phyloP scores from a whole-genome alignment of 225 moss, liverwort and hornwort genomes.

The Polytrichum formosum region DNA sequence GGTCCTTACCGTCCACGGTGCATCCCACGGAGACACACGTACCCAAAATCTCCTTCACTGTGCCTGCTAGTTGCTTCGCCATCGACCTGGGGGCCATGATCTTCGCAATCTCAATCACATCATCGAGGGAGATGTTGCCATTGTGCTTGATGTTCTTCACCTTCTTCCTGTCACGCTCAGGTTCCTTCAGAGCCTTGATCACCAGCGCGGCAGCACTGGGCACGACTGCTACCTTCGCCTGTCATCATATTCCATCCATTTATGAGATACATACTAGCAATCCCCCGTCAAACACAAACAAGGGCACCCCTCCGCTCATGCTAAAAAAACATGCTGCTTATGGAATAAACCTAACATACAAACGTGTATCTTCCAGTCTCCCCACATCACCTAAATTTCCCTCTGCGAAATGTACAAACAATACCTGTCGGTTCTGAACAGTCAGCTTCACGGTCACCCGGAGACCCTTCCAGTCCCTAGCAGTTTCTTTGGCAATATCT shows the following conservation, averaged over 20 bases:
- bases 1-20: slow-evolving; percentile 48
- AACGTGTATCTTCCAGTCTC: background rate
- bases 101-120: slow-evolving; percentile 54
- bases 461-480: slow-evolving; percentile 65
- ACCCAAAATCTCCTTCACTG: slow-evolving; percentile 62
- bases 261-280: no score
- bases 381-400: no score
- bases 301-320: background rate
- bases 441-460: slow-evolving; percentile 59
- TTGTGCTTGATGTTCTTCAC: slow-evolving; percentile 59
- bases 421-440: slow-evolving; percentile 51
- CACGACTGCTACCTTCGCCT: slow-evolving; percentile 56
- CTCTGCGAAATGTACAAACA: no score
- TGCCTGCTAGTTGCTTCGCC: slow-evolving; percentile 48
- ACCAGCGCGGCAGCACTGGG: slow-evolving; percentile 54
- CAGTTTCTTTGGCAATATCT: slow-evolving; percentile 63
- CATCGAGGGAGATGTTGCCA: slow-evolving; percentile 47
- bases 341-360: background rate
- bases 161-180: slow-evolving; percentile 57
- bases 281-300: background rate
- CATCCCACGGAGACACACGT: slow-evolving; percentile 60
- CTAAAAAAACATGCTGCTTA: background rate
- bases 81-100: slow-evolving; percentile 53
- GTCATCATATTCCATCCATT: background rate
- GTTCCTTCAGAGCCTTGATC: slow-evolving; percentile 58